A percentile compares a stretch with the other conserved stretches of the same genome.
Evolutionary conservation across 345 rosid genomes (phyloP).

Genomic region (Ailanthus altissimus): DNA sequence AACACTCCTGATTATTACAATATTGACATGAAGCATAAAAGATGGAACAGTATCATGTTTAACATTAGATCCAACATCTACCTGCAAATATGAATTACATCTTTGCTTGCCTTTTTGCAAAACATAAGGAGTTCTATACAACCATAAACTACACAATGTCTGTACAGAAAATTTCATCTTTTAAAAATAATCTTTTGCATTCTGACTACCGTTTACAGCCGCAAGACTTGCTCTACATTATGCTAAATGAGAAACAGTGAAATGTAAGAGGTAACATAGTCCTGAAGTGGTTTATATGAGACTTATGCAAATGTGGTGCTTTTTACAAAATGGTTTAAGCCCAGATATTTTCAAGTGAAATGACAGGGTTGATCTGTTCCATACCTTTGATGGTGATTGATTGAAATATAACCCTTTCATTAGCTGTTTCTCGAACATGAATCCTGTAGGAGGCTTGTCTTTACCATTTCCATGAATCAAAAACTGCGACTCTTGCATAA

Average conservation of each 20-base stretch:
- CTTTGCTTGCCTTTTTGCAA: neutral
- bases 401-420: conserved; percentile 92
- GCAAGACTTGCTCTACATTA: neutral
- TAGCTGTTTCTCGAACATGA: conserved; percentile 90
- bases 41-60: neutral
- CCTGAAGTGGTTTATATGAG: neutral
- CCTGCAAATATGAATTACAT: neutral
- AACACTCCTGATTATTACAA: neutral
- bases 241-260: neutral
- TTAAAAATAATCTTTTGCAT: neutral
- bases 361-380: conserved; percentile 7
- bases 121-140: neutral
- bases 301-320: neutral
- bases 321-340: neutral
- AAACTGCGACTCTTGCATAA: conserved; percentile 84
- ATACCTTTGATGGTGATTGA: conserved; percentile 88
- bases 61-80: neutral
- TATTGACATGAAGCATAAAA: neutral
- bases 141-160: neutral
- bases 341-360: neutral
- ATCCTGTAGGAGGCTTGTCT: conserved; percentile 86
- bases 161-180: neutral
- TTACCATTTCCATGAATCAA: conserved; percentile 82
- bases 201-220: neutral
- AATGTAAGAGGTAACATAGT: neutral